Evolutionary conservation across 495 filamentous ascomycete species (phyloP), one percentile per base, ranked within the genome.

Genomic region (Physcia stellaris): DNA sequence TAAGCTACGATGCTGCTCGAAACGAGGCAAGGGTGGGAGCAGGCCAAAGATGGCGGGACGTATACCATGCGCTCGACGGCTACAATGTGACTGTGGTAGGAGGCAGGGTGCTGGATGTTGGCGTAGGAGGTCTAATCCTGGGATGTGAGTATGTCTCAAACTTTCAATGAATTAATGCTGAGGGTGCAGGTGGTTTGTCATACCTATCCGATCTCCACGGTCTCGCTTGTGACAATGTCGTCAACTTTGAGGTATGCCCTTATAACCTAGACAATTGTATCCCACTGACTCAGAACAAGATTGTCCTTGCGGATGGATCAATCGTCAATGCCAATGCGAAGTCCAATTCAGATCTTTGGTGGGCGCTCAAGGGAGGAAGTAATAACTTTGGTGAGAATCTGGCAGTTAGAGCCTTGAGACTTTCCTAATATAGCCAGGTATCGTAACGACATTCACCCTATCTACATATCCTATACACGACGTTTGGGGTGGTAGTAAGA

Each of bases 391-490:
- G 60, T 45, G 17, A 35, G 23, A 6, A 37, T 0, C 19, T 52
- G 45, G 54, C 19, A 4, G 6, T 22, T 33, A 24, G 35, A 10
- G 13, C 10, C 23, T 4, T n/a, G 11, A 2, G 21, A 16, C 11
- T 6, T 32, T 3, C 47, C 53, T 12, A 48, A 18, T 19, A 27
- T 12, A 4, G 6, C 33, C n/a, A 46, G 43, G 43, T 9, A 54
- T 67, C 35, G 62, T 76, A 10, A 71, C 67, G 0, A 55, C 54
- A 11, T 71, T 68, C 29, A 53, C 59, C 4, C 47, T 73, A 10
- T 45, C 57, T 16, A 70, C 67, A 0, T 68, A 71, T 32, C 47
- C 58, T 6, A 64, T 67, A 4, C 57, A 59, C 40, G 51, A 63
- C 41, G 48, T 74, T 39, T 66, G 61, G 61, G 64, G 61, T 35